Conservation (phyloP, 768 basidiomycete genomes). For the Coprinopsis strossmayeri region DNA sequence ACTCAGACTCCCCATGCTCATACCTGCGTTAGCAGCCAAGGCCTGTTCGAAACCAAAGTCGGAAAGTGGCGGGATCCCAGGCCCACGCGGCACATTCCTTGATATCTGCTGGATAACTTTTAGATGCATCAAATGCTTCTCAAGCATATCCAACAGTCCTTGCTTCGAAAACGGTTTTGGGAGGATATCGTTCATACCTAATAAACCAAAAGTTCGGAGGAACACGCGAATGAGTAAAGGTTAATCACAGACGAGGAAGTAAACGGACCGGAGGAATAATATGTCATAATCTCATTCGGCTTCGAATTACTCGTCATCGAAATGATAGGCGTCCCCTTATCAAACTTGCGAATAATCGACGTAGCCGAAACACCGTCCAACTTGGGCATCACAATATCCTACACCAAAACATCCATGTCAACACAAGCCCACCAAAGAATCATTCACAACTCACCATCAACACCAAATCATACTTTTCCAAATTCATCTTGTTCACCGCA, state of each 20-base stretch:
- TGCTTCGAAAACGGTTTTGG: constrained; percentile 98
- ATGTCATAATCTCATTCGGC: constrained; percentile 89
- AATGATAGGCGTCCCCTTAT: constrained; percentile 93
- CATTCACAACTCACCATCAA: constrained; percentile 64
- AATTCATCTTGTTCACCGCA: constrained; percentile 94
- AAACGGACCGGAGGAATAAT: constrained; percentile 62
- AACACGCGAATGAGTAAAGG: background rate
- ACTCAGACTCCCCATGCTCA: background rate
- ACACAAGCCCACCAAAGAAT: constrained; percentile 10
- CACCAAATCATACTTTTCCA: constrained; percentile 93
- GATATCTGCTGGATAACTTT: constrained; percentile 81
- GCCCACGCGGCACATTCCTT: constrained; percentile 49
- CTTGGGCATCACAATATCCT: constrained; percentile 96
- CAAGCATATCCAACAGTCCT: constrained; percentile 85
- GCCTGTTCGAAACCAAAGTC: constrained; percentile 51
- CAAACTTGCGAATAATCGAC: constrained; percentile 89
- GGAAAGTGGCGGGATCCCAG: constrained; percentile 60
- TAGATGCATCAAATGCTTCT: constrained; percentile 88
- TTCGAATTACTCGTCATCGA: constrained; percentile 97
- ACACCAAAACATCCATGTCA: constrained; percentile 4
- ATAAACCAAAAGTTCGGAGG: background rate
- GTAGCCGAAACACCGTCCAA: constrained; percentile 88
- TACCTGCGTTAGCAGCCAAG: constrained; percentile 25
- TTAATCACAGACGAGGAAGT: background rate
- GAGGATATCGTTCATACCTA: constrained; percentile 94